Base-by-base conservation (phyloP, 2,329 filamentous ascomycete genomes). In the Xylaria sp. region DNA sequence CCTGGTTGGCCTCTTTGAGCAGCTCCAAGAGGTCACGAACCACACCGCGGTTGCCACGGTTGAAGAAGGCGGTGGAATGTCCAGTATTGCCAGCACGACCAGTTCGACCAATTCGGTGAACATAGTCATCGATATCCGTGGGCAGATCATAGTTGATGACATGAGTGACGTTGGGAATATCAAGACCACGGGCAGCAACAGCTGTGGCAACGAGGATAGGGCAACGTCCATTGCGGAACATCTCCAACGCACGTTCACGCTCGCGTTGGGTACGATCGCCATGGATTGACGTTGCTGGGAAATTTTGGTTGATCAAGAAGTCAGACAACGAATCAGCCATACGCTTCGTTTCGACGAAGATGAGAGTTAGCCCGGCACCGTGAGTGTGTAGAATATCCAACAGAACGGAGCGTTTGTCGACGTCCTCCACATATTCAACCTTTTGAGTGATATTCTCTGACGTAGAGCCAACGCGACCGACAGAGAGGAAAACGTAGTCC, bases 381-480 rank as follows among this genome's bases (percentile, higher is more conserved):
- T 98, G 94, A 51, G 94, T 97, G 88, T 98, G 95, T 64, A 99
- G 91, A 74, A 99, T 98, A 78, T 99, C 96, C 70, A 99, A 89
- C 58, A 99, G 90, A 72, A 98, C 94, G 66, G 96, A 98, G 81
- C 94, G 94, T 91, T 99, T 99, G 88, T 99, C 96, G 72, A 89
- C 84, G 77, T 98, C 96, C 85, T 98, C 95, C 69, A 98, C 93
- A 77, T 98, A 98, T 84, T 98, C 95, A 65, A 99, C 90, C 88
- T 97, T 97, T 84, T 99, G 96, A 64, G 96, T 98, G 72, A 99
- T 98, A 88, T 98, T 99, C 89, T 98, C 95, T n/a, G 96, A 98
- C 39, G 96, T 98, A 61, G 96, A 98, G 83, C 96, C 96, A 69
- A 98, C 96, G 89, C 96, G 95, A 78, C 95, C 96, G 75, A 99